Evolutionary conservation across 2,329 filamentous ascomycete genomes (phyloP).

Genomic region (Talaromyces sp.): DNA sequence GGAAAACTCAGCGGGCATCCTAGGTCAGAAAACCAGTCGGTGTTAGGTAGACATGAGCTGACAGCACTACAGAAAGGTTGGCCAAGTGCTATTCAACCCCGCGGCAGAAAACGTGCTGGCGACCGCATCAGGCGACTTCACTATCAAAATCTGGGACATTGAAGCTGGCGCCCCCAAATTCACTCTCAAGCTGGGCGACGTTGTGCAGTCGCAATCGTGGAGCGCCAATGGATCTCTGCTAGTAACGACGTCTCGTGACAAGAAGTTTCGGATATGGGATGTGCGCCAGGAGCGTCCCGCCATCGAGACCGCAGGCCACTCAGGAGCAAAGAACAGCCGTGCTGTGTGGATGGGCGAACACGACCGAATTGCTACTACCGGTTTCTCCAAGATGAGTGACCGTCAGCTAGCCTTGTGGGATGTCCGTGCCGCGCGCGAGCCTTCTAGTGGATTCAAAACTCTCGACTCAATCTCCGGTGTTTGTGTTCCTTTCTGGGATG

Average conservation of each 20-base stretch:
- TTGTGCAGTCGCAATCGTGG: conserved; percentile 94
- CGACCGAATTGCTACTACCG: conserved; percentile 91
- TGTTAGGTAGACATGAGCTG: conserved; percentile 17
- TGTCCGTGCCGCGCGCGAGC: conserved; percentile 70
- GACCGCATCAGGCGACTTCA: conserved; percentile 90
- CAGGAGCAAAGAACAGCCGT: conserved; percentile 94
- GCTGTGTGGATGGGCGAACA: conserved; percentile 97
- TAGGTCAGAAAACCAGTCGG: conserved; percentile 51
- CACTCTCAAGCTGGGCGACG: conserved; percentile 79
- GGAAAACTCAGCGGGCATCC: conserved; percentile 82
- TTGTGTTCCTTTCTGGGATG: conserved; percentile 99
- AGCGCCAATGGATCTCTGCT: conserved; percentile 82
- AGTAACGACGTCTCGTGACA: conserved; percentile 92
- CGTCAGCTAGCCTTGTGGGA: conserved; percentile 95
- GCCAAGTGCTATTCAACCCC: conserved; percentile 96
- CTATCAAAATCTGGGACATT: conserved; percentile 94
- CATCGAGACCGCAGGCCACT: conserved; percentile 79
- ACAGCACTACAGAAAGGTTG: conserved; percentile 69
- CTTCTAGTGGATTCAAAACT: conserved; percentile 83
- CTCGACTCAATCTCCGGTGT: conserved; percentile 96
- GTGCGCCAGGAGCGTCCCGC: conserved; percentile 85
- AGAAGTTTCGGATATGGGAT: conserved; percentile 98
- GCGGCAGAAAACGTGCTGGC: conserved; percentile 93
- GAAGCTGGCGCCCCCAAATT: conserved; percentile 69
- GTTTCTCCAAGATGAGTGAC: conserved; percentile 98